Conservation (phyloP, 345 rosid genomes). For the Punica granatum region DNA sequence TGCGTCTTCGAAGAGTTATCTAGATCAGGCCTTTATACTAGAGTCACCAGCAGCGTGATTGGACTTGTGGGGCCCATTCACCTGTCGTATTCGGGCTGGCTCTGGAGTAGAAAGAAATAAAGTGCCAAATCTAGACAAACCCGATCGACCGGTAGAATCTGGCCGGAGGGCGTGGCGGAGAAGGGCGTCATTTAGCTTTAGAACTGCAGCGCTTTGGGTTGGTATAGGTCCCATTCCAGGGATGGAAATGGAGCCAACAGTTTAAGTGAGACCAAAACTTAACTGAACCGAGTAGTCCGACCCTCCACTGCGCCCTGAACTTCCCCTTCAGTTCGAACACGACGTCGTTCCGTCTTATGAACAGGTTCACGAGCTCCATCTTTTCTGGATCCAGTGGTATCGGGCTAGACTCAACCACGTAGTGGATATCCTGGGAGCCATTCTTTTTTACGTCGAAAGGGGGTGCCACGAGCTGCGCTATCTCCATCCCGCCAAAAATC, state of each 20-base stretch:
- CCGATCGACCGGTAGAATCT: not conserved
- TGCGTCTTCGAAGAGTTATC: not conserved
- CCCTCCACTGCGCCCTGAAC: conserved; percentile 57
- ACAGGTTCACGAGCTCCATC: conserved; percentile 26
- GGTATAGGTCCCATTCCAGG: conserved; percentile 28
- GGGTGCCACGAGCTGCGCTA: conserved; percentile 37
- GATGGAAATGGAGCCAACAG: conserved; percentile 56
- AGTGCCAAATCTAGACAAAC: too few relatives aligned
- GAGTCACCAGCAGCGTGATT: not conserved
- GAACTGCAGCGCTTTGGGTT: conserved; percentile 45
- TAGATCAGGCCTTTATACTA: not conserved
- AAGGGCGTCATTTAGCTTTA: conserved; percentile 33
- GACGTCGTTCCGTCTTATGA: conserved; percentile 42
- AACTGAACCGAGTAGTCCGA: conserved; percentile 60
- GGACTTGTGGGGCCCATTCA: not conserved
- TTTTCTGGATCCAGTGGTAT: conserved; percentile 44
- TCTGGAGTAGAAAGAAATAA: not conserved
- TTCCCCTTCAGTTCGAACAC: conserved; percentile 58
- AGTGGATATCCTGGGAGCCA: conserved; percentile 24
- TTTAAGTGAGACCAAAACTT: conserved; percentile 40
- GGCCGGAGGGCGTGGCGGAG: not conserved
- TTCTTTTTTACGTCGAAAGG: conserved; percentile 65
- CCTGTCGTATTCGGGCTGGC: not conserved
- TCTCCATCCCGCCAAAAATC: conserved; percentile 32
- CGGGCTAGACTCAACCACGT: conserved; percentile 46